Percentiles rank a stretch among this genome's conserved stretches.
Evolutionary conservation across 1,284 basidiomycete genomes (phyloP).

Genomic region (Cryptococcus maquisensis): DNA sequence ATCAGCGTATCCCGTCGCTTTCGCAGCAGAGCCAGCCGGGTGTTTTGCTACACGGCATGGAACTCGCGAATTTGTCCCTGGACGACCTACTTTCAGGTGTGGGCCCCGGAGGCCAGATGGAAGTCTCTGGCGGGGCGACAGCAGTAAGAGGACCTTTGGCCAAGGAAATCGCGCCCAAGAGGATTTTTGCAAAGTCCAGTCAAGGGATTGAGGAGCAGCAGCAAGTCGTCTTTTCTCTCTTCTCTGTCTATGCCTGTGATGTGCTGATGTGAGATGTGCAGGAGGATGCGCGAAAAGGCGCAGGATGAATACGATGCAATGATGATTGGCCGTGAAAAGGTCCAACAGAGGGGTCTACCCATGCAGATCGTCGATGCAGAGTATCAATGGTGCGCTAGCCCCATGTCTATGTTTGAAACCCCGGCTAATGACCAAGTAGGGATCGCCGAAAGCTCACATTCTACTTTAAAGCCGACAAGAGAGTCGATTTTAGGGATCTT

Average conservation of each 20-base stretch:
- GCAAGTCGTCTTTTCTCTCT: conserved; percentile 53
- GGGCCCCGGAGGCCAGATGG: conserved; percentile 40
- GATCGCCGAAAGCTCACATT: conserved; percentile 96
- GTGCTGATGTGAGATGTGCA: conserved; percentile 40
- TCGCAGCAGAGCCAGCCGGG: not conserved
- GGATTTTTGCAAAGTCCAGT: conserved; percentile 90
- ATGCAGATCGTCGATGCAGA: conserved; percentile 99
- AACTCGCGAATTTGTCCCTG: conserved; percentile 38
- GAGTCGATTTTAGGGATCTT: conserved; percentile 95
- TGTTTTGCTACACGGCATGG: conserved; percentile 20
- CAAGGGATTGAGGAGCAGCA: conserved; percentile 66
- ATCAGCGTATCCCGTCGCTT: conserved; percentile 1
- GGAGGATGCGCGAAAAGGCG: conserved; percentile 69
- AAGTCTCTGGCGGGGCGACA: conserved; percentile 22
- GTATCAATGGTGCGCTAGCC: conserved; percentile 79
- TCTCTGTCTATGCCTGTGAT: conserved; percentile 1
- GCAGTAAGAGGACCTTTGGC: conserved; percentile 38
- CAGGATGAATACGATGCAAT: conserved; percentile 91
- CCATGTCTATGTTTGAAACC: not conserved
- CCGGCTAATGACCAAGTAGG: conserved; percentile 52
- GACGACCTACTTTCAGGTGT: conserved; percentile 35
- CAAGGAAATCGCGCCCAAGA: conserved; percentile 93
- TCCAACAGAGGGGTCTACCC: conserved; percentile 83
- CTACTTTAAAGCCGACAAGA: conserved; percentile 92
- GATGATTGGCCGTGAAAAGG: conserved; percentile 84